These are phyloP conservation scores for Huiozyma naganishii DNA, from an alignment of 805 yeast species.

Conservation along the genomic window DNA sequence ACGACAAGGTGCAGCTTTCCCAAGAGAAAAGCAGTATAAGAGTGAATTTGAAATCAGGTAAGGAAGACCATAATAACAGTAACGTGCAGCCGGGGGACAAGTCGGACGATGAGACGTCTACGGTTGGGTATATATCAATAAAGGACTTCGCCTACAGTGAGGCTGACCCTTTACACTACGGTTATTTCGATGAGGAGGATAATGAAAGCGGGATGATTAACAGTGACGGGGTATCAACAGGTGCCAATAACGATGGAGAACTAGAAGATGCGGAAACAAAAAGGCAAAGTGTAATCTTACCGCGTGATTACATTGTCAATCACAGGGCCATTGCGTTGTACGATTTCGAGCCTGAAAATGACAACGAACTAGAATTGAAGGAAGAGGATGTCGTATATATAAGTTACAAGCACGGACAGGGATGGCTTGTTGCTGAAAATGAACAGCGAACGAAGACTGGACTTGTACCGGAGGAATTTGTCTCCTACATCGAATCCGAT, in stretches of 20 bases:
- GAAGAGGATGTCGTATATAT: conserved; percentile 84
- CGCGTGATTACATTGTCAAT: conserved; percentile 31
- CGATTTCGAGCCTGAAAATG: conserved; percentile 87
- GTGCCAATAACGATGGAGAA: conserved; percentile 5
- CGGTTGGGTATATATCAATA: conserved; percentile 36
- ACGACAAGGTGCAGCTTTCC: no score
- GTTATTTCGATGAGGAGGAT: conserved; percentile 28
- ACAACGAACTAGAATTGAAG: conserved; percentile 67
- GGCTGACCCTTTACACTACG: conserved; percentile 61
- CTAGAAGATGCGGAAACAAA: conserved; percentile 15
- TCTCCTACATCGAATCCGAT: conserved; percentile 34
- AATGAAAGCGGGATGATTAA: neutral
- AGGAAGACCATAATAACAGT: no score
- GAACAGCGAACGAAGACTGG: conserved; percentile 49
- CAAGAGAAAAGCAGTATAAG: no score
- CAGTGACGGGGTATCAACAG: neutral
- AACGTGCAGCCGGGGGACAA: no score
- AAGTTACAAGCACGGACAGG: conserved; percentile 90
- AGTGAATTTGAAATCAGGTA: no score
- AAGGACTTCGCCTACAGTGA: conserved; percentile 76
- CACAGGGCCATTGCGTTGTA: conserved; percentile 74
- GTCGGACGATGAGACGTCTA: neutral
- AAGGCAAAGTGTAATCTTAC: conserved; percentile 26
- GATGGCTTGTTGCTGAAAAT: conserved; percentile 86
- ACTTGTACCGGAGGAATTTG: conserved; percentile 90